Base-by-base conservation (phyloP, 306 rosid genomes). In the Quercus gilva region DNA sequence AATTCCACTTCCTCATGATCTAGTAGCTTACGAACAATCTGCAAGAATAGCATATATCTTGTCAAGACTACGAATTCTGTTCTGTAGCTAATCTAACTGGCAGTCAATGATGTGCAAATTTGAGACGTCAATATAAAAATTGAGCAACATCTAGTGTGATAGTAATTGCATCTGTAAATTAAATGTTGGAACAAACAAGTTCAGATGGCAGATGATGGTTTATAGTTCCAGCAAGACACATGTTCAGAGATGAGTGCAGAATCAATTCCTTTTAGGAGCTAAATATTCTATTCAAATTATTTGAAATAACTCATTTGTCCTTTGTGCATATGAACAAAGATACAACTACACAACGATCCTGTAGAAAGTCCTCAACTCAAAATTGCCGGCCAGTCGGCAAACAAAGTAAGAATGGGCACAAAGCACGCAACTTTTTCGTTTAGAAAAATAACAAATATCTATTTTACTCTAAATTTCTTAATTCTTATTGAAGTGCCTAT, bases 1-100 rank as follows among this genome's bases (percentile, higher is more conserved):
- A 41, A 41, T 41, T 84, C 83, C 67, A 79, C 79, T 81, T 80
- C 96, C 76, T 78, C 49, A 77, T 86, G 79, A 67, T 77, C 72
- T 56, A 92, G 80, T 64, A 92, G 80, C 87, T 75, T 86, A 70
- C 80, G 85, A 79, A 90, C 86, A 85, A 90, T 81, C 97, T 92
- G 84, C 77, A 71, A 76, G 72, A 79, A 51, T 60, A 71, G 20
- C 73, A 76, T 17, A 53, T 81, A 43, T 55, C 17, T 53, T 58
- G 55, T 65, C 67, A 43, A 26, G 74, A 71, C 61, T 33, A 73
- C 26, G 12, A 41, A 19, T 45, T 21, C 14, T 9, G 53, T 20
- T 69, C 70, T 59, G 65, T n/a, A 59, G 71, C 71, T 71, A 28
- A 63, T 77, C 58, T 28, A 69, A 55, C 43, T 73, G 60, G 23